Percentiles rank a stretch among this genome's conserved stretches.
phyloP scores from a whole-genome alignment of 2,329 filamentous ascomycete species.

The Colletotrichum horii region DNA sequence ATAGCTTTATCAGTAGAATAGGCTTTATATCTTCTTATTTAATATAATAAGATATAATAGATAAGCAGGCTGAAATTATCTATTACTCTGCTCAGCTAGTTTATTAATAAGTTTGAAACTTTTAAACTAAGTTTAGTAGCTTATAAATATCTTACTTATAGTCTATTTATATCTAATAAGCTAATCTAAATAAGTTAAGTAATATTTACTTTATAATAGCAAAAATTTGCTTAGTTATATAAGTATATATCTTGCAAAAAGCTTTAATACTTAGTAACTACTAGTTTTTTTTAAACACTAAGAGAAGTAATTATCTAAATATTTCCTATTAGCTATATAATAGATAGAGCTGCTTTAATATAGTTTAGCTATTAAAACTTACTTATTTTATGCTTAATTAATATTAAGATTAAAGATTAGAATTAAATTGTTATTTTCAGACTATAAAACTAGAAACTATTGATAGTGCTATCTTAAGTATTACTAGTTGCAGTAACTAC shows the following conservation, averaged over 20 bases:
- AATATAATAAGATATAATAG: background rate
- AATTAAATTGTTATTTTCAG: background rate
- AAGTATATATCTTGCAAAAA: background rate
- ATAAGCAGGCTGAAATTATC: background rate
- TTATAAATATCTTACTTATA: background rate
- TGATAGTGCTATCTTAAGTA: background rate
- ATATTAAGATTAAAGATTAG: background rate
- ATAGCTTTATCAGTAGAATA: background rate
- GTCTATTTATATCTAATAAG: background rate
- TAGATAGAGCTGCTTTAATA: background rate
- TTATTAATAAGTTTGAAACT: background rate
- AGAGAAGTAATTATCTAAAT: background rate
- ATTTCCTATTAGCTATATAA: background rate
- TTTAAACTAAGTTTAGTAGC: background rate
- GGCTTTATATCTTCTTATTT: background rate
- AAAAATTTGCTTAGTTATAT: background rate
- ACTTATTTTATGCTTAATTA: background rate
- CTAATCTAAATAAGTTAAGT: background rate
- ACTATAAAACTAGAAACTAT: background rate
- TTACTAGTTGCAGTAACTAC: background rate
- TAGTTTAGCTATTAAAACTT: background rate
- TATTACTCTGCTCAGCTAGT: background rate
- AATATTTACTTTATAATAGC: background rate
- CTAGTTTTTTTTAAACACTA: background rate
- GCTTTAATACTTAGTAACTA: background rate